phyloP scores from a whole-genome alignment of 352 stramenopile genomes.

The Phytophthora constricta region DNA sequence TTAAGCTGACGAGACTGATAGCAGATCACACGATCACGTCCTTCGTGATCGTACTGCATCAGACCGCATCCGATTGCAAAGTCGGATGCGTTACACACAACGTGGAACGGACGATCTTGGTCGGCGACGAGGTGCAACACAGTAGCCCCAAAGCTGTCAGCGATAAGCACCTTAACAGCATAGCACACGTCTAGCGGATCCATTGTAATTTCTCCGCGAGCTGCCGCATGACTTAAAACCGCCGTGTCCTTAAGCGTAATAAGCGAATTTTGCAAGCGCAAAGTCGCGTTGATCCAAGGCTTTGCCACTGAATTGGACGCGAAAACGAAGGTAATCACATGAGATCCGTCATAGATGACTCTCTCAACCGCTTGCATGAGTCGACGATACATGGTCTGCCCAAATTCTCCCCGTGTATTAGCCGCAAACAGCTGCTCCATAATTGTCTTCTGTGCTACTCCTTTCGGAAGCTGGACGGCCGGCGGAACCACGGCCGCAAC shows the following conservation, averaged over 20 bases:
- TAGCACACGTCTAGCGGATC: neutral
- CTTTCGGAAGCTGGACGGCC: neutral
- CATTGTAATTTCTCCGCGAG: neutral
- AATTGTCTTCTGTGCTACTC: neutral
- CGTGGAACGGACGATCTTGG: no score
- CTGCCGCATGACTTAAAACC: neutral
- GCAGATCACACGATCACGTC: no score
- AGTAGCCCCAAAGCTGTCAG: neutral
- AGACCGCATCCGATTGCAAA: no score
- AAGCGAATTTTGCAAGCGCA: neutral
- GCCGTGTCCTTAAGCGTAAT: neutral
- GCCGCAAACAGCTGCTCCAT: neutral
- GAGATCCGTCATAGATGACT: neutral
- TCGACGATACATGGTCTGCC: neutral
- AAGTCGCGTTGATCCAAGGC: neutral
- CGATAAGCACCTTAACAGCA: neutral
- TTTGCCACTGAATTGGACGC: neutral
- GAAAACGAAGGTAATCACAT: neutral
- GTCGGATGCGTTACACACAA: no score
- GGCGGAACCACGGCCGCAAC: neutral
- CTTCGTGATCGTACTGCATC: no score
- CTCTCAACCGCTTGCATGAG: neutral
- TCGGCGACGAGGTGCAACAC: neutral
- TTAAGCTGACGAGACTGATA: no score
- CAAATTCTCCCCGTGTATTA: neutral